Conservation (phyloP, 495 filamentous ascomycete genomes). For the Hypoxylon intermedium region DNA sequence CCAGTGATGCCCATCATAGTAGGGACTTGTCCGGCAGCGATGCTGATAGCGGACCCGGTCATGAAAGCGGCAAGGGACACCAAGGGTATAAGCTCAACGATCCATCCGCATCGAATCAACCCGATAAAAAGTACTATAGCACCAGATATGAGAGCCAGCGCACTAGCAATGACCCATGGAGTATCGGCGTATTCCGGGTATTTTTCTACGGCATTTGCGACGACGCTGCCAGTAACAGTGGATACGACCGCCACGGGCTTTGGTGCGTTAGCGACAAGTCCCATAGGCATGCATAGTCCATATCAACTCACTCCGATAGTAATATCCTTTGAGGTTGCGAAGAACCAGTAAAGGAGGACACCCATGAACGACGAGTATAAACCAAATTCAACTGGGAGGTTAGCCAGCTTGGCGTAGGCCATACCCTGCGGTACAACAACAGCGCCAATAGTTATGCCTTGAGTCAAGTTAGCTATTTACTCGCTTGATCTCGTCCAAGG, state of each 20-base stretch:
- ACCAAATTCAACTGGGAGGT: slow-evolving; percentile 79
- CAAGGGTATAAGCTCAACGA: slow-evolving; percentile 94
- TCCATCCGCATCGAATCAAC: slow-evolving; percentile 80
- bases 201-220: slow-evolving; percentile 62
- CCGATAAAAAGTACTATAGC: slow-evolving; percentile 84
- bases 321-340: slow-evolving; percentile 98
- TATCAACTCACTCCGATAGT: slow-evolving; percentile 86
- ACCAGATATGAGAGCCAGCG: slow-evolving; percentile 80
- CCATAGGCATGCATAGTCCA: slow-evolving; percentile 50
- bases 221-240: slow-evolving; percentile 82
- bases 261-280: not conserved
- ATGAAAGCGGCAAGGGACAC: slow-evolving; percentile 95
- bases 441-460: slow-evolving; percentile 90
- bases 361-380: slow-evolving; percentile 99
- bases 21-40: slow-evolving; percentile 86
- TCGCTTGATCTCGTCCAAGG: not conserved
- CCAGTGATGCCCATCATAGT: slow-evolving; percentile 82
- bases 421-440: slow-evolving; percentile 98
- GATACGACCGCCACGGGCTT: slow-evolving; percentile 97
- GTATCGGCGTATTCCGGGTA: slow-evolving; percentile 60
- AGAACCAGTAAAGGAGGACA: slow-evolving; percentile 96
- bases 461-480: slow-evolving; percentile 21
- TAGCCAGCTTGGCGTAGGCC: slow-evolving; percentile 91
- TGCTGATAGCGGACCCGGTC: slow-evolving; percentile 95
- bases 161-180: slow-evolving; percentile 70